Percentiles rank a stretch among this genome's conserved stretches.
phyloP scores from a whole-genome alignment of 257 asterid genomes.

The Solanum appendiculatum region DNA sequence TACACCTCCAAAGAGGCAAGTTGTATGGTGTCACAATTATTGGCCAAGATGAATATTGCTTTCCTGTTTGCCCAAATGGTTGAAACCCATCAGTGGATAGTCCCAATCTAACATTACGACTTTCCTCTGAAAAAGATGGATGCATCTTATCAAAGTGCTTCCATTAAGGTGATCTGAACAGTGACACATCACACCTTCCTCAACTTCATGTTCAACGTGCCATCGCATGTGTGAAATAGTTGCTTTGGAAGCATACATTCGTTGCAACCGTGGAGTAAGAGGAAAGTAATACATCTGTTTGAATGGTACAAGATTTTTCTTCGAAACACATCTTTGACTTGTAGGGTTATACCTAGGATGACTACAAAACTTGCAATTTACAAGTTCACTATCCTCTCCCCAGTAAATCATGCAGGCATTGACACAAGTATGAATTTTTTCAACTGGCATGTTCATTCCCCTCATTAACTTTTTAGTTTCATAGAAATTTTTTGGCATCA shows the following conservation, averaged over 20 bases:
- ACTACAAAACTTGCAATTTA: background rate
- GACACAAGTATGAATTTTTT: no score
- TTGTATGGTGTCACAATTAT: background rate
- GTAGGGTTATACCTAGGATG: background rate
- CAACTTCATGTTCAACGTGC: background rate
- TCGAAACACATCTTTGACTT: background rate
- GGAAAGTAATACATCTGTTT: background rate
- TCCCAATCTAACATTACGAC: background rate
- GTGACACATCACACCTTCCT: no score
- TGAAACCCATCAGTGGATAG: background rate
- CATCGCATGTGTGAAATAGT: background rate
- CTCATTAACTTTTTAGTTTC: background rate
- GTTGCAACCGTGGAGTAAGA: background rate
- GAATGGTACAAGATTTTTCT: background rate
- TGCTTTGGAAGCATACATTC: background rate
- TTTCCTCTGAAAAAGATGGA: background rate
- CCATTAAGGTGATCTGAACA: no score
- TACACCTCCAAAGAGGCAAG: background rate
- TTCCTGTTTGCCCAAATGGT: background rate
- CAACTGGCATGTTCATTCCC: no score
- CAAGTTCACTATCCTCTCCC: background rate
- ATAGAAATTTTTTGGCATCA: background rate
- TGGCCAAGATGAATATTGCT: background rate
- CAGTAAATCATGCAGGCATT: background rate
- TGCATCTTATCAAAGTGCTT: background rate